A percentile compares a stretch with the other conserved stretches of the same genome.
These are phyloP conservation scores for Fusarium piperis DNA, from an alignment of 2,329 filamentous ascomycete genomes.

Conservation along the genomic window DNA sequence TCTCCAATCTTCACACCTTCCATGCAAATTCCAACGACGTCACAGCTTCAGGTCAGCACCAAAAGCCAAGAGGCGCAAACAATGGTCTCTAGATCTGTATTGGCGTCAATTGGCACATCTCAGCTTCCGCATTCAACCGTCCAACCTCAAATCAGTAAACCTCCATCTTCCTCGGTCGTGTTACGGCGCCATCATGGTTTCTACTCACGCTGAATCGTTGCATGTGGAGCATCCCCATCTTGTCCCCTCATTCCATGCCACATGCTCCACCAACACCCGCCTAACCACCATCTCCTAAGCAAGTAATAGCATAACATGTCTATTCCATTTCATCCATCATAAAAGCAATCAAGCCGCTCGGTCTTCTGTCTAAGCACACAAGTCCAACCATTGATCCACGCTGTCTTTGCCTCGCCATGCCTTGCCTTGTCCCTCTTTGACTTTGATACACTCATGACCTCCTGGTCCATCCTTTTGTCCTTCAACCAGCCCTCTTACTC, in stretches of 20 bases:
- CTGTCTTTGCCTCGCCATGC: conserved; percentile 7
- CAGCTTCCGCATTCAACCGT: neutral
- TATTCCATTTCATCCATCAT: neutral
- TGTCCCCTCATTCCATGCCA: neutral
- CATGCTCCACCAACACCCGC: neutral
- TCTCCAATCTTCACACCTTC: neutral
- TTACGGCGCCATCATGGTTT: conserved; percentile 17
- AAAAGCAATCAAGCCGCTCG: neutral
- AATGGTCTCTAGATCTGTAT: neutral
- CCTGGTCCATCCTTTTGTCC: conserved; percentile 10
- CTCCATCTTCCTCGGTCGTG: neutral
- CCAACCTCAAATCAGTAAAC: neutral
- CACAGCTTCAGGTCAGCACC: conserved; percentile 7
- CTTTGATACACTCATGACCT: conserved; percentile 9
- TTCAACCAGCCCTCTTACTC: conserved; percentile 18
- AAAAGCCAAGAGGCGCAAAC: neutral
- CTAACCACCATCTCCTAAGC: neutral
- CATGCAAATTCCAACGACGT: conserved; percentile 20
- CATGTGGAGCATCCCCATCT: conserved; percentile 16
- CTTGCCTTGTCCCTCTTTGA: conserved; percentile 7
- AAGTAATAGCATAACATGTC: conserved; percentile 1
- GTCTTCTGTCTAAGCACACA: conserved; percentile 2
- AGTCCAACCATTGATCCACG: neutral
- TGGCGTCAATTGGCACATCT: neutral
- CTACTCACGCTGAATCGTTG: conserved; percentile 14